phyloP scores from a whole-genome alignment of 768 basidiomycete species.

The Russula vinacea region DNA sequence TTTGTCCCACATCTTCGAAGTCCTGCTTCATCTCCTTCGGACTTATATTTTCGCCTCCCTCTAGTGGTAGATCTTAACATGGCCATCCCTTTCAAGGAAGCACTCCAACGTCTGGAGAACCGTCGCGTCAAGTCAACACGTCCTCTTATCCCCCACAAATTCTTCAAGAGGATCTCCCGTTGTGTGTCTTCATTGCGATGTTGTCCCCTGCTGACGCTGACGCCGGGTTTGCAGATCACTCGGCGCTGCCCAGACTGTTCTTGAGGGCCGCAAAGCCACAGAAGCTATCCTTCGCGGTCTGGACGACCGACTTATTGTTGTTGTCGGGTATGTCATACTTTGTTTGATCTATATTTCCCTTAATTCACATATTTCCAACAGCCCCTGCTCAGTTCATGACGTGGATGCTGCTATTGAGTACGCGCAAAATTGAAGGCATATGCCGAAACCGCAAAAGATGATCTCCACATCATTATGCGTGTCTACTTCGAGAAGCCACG shows the following conservation, averaged over 20 bases:
- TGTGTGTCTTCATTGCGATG: conserved; percentile 47
- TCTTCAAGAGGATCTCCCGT: conserved; percentile 86
- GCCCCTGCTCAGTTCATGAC: conserved; percentile 95
- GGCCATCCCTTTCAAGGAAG: conserved; percentile 75
- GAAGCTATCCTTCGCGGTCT: conserved; percentile 80
- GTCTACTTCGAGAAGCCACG: conserved; percentile 98
- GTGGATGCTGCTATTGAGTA: conserved; percentile 84
- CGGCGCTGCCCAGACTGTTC: conserved; percentile 79
- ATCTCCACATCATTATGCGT: conserved; percentile 93
- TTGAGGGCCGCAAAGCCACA: conserved; percentile 75
- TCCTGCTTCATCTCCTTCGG: conserved; percentile 3
- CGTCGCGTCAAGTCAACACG: conserved; percentile 80
- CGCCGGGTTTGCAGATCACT: conserved; percentile 51
- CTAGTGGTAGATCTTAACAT: conserved; percentile 53
- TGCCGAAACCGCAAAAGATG: conserved; percentile 74
- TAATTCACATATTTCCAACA: conserved; percentile 32
- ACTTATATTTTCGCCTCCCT: conserved; percentile 19
- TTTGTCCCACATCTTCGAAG: conserved; percentile 8
- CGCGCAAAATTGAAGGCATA: conserved; percentile 75
- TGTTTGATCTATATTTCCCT: neutral
- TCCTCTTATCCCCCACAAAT: conserved; percentile 95
- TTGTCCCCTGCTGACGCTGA: conserved; percentile 29
- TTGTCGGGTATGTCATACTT: conserved; percentile 65
- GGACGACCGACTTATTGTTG: conserved; percentile 90
- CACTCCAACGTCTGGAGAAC: conserved; percentile 79